Conservation (phyloP, 2,329 filamentous ascomycete species). For the Dactylellina cionopaga region DNA sequence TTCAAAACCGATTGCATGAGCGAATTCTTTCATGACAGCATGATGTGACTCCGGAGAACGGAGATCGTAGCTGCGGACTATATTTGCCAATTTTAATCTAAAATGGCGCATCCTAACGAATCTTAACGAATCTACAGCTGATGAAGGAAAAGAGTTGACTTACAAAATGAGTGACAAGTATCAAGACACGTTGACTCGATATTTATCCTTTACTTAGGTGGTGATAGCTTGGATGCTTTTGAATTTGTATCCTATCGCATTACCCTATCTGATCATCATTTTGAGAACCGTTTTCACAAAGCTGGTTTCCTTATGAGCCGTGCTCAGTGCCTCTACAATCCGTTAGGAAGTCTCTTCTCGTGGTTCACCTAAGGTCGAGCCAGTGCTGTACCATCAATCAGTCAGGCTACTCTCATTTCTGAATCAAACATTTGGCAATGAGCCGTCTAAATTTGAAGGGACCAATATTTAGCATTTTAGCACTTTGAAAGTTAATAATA, state of each 20-base stretch:
- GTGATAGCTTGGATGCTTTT: slow-evolving; percentile 90
- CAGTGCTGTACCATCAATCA: slow-evolving; percentile 75
- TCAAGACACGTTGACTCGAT: slow-evolving; percentile 91
- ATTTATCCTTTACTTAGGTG: slow-evolving; percentile 78
- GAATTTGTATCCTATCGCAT: slow-evolving; percentile 80
- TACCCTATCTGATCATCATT: slow-evolving; percentile 92
- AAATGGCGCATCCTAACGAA: background rate
- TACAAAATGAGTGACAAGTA: slow-evolving; percentile 91
- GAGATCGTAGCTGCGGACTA: slow-evolving; percentile 86
- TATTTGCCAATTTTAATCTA: background rate
- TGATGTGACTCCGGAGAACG: slow-evolving; percentile 78
- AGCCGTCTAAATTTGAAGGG: slow-evolving; percentile 85
- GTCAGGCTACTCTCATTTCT: background rate
- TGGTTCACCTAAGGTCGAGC: slow-evolving; percentile 76
- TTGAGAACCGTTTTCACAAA: slow-evolving; percentile 86
- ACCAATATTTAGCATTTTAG: slow-evolving; percentile 82
- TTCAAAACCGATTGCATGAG: slow-evolving; percentile 76
- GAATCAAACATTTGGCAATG: slow-evolving; percentile 14
- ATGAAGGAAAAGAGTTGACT: background rate
- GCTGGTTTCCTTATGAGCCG: slow-evolving; percentile 78
- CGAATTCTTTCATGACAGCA: slow-evolving; percentile 78
- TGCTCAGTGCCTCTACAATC: slow-evolving; percentile 84
- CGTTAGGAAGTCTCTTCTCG: slow-evolving; percentile 77
- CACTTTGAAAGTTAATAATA: slow-evolving; percentile 85
- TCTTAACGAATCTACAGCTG: no score